phyloP scores from a whole-genome alignment of 805 yeast species.

The Wickerhamiella qilinensis region DNA sequence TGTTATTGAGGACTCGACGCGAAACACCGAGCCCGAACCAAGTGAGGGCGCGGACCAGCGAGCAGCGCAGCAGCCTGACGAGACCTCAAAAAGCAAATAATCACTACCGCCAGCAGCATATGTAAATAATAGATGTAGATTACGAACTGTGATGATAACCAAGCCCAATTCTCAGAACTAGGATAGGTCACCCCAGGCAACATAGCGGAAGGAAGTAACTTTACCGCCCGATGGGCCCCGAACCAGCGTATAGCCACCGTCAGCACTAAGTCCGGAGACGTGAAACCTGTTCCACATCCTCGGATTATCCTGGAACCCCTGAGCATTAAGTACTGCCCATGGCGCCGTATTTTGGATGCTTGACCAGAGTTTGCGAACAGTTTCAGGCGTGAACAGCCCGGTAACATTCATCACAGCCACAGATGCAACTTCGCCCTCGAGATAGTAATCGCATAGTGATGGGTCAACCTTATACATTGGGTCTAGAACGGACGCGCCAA shows the following conservation, averaged over 20 bases:
- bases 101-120: too few relatives aligned
- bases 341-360: too few relatives aligned
- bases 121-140: neutral
- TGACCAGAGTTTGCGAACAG: neutral
- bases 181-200: neutral
- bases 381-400: slow-evolving; percentile 2
- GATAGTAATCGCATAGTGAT: slow-evolving; percentile 1
- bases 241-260: slow-evolving; percentile 1
- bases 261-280: neutral
- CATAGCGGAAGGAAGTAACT: neutral
- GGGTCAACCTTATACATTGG: neutral
- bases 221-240: neutral
- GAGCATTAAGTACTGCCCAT: neutral
- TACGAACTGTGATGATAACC: neutral
- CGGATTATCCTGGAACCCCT: slow-evolving; percentile 1
- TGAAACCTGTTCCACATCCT: slow-evolving; percentile 1
- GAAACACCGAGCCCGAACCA: too few relatives aligned
- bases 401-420: neutral
- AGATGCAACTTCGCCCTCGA: neutral
- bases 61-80: too few relatives aligned
- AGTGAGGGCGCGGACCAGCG: too few relatives aligned
- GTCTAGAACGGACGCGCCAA: slow-evolving; percentile 1
- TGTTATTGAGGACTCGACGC: too few relatives aligned
- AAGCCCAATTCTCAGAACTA: neutral
- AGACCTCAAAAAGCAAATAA: too few relatives aligned